Base-by-base conservation (phyloP, 495 filamentous ascomycete species). In the Podospora australis region DNA sequence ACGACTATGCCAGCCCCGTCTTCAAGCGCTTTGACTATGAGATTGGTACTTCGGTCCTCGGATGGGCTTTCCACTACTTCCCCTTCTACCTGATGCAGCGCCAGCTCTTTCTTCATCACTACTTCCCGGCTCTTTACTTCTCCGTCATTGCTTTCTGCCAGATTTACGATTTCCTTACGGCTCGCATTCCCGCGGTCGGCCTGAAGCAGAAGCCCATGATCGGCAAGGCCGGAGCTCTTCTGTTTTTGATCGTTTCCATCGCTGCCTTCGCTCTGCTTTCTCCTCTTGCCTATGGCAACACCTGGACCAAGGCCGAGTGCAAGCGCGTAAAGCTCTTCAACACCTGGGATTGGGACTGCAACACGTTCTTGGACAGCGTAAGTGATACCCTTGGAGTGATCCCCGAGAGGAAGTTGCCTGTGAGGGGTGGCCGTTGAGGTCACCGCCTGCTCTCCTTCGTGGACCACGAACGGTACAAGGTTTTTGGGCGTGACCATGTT, bases 1-100 rank as follows among this genome's bases (percentile, higher is more conserved):
- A 77, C 47, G 92, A 98, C 71, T 97, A 98, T 67, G 68, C 76
- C 23, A 78, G 82, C 54, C 61, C 79, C 17, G 83, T 76, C 32
- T 95, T 96, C 78, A 92, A 92, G 69, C 85, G 92, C 30, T 97
- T 97, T 63, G 92, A 97, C 70, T 97, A 96, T 60, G 92, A 98
- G 64, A 79, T 97, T 56, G 92, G 92, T 47, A 88, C 80, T 8
- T 85, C 79, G 24, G 87, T 96, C 10, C 78, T 98, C 19, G 92
- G 87, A 35, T 96, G 90, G 90, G 84, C 83, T 16, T 87, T 95
- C 69, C 90, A 96, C 59, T 96, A 95, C 68, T 94, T 95, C 75
- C 90, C 90, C n/a, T 96, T 96, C 70, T 96, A 77, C 65, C 79
- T 95, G 19, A 95, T 95, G 90, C 82, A 90, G 60, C 86, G 90